Conservation (phyloP, 495 filamentous ascomycete genomes). For the Stereocaulon alpinum region DNA sequence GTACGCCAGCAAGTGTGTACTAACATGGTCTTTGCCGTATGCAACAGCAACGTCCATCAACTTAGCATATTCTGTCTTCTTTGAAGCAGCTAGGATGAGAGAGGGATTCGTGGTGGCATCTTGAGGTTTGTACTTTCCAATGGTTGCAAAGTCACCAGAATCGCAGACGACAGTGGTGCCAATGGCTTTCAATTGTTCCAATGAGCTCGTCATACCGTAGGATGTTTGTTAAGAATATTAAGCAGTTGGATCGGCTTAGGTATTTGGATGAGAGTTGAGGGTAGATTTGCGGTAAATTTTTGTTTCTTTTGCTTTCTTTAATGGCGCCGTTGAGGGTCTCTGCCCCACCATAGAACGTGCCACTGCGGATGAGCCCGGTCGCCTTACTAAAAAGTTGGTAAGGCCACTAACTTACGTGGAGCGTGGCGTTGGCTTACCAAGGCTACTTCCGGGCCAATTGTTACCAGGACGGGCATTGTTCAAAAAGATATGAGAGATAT, state of each 20-base stretch:
- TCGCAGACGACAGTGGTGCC: slow-evolving; percentile 98
- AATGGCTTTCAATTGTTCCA: slow-evolving; percentile 91
- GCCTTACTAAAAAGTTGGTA: not conserved
- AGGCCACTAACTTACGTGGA: not conserved
- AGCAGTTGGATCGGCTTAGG: not conserved
- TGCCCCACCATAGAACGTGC: slow-evolving; percentile 2
- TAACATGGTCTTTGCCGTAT: slow-evolving; percentile 69
- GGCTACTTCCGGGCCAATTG: not conserved
- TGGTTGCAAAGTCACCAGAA: slow-evolving; percentile 78
- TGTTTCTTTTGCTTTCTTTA: not conserved
- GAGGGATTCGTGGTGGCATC: slow-evolving; percentile 99
- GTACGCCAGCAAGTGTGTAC: slow-evolving; percentile 19
- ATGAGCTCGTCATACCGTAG: slow-evolving; percentile 65
- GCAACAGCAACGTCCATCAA: slow-evolving; percentile 80
- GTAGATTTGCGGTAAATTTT: not conserved
- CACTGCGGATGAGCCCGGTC: not conserved
- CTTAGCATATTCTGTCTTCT: slow-evolving; percentile 93
- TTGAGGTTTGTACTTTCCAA: slow-evolving; percentile 99
- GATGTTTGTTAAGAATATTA: not conserved
- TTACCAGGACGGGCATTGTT: not conserved
- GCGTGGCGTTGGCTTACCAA: not conserved
- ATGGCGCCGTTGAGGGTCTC: not conserved
- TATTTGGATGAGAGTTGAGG: not conserved
- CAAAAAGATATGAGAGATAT: not conserved
- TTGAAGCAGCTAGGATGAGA: slow-evolving; percentile 91